Base-by-base conservation (phyloP, 768 basidiomycete genomes). In the Lactarius indigo region DNA sequence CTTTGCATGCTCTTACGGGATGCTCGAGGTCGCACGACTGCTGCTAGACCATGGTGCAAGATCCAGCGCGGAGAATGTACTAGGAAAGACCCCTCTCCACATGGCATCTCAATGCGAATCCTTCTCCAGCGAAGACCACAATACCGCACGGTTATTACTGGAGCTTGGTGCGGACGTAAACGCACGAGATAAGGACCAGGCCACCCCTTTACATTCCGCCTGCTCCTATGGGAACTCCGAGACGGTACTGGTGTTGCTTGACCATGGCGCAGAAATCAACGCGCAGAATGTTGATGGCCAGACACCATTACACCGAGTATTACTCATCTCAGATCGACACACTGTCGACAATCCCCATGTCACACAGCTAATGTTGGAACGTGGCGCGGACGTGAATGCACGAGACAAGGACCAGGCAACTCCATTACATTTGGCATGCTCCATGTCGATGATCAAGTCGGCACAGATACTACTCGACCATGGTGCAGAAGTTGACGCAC, bases 61-160 rank as follows among this genome's bases (percentile, higher is more conserved):
- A 23, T n/a, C 47, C n/a, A 2, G 23, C 4, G 47, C 23, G 5
- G 47, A 50, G 47, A 23, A 50, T 50, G 10, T 23, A 13, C 12
- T 1, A 9, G 47, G 23, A n/a, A n/a, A 50, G n/a, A 50, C 47
- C 5, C 47, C 47, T 50, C 47, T 50, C 3, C 47, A 50, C 10
- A 0, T 23, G 1, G 4, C 13, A 13, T 23, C 47, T 0, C 47
- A 10, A 50, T 4, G 15, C 3, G 44, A 5, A 5, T 0, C 0
- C 5, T 1, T n/a, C 1, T 47, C 4, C 44, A 1, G 20, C 8
- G 42, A 44, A 10, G 23, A 50, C 3, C 10, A n/a, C 4, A 5
- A 13, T 23, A 10, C 23, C 5, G n/a, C 23, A 5, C 47, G 3
- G 47, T 23, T 50, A 5, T 50, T 50, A 50, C 47, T 50, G 10